These are phyloP conservation scores for Pichia thaimueangensis DNA, from an alignment of 805 yeast genomes.

Conservation along the genomic window DNA sequence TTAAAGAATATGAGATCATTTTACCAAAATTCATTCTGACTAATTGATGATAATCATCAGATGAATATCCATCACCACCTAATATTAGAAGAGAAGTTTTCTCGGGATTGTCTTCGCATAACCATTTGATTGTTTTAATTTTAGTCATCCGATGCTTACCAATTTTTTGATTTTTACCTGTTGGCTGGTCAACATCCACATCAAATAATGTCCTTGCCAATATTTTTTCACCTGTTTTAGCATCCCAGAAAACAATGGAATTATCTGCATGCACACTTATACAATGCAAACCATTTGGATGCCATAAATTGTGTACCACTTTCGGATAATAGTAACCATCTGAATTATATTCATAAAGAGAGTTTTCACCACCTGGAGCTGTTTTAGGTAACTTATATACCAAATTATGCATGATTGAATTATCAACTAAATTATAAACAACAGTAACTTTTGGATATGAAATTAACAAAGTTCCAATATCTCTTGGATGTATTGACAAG, in stretches of 20 bases:
- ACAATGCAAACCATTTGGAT: conserved; percentile 87
- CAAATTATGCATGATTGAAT: conserved; percentile 49
- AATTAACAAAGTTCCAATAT: conserved; percentile 69
- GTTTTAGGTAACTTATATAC: conserved; percentile 59
- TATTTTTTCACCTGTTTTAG: conserved; percentile 63
- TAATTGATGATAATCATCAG: conserved; percentile 38
- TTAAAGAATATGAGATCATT: conserved; percentile 71
- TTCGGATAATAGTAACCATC: conserved; percentile 26
- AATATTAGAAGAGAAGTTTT: conserved; percentile 64
- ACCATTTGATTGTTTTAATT: conserved; percentile 62
- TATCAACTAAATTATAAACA: conserved; percentile 58
- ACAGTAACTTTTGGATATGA: conserved; percentile 68
- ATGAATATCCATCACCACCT: conserved; percentile 53
- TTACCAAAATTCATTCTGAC: conserved; percentile 68
- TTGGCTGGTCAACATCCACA: conserved; percentile 52
- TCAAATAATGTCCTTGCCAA: conserved; percentile 71
- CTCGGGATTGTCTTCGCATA: conserved; percentile 75
- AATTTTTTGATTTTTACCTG: conserved; percentile 20
- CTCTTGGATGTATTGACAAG: conserved; percentile 83
- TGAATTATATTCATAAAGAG: conserved; percentile 23
- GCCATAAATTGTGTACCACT: conserved; percentile 58
- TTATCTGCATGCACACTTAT: conserved; percentile 78
- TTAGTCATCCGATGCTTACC: conserved; percentile 29
- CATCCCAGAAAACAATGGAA: conserved; percentile 89
- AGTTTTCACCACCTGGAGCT: conserved; percentile 64